These are phyloP conservation scores for Solanum aculeatissimum DNA, from an alignment of 305 asterid species.

Conservation along the genomic window DNA sequence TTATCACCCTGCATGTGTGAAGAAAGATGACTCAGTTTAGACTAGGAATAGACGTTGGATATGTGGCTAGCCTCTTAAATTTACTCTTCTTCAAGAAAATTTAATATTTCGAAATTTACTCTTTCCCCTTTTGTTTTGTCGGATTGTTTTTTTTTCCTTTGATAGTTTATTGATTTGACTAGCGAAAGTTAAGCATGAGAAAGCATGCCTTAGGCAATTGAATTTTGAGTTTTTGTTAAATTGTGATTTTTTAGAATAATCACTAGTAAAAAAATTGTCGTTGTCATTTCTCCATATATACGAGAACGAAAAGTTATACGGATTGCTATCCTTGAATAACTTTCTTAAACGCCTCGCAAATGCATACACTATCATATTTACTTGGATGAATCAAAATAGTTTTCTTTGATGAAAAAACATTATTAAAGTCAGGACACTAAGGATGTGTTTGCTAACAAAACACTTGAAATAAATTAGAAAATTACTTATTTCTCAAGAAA, in stretches of 20 bases:
- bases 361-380: not conserved
- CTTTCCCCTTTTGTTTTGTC: not conserved
- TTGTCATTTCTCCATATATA: not conserved
- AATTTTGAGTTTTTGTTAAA: not conserved
- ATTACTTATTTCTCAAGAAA: no score
- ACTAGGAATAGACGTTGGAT: constrained; percentile 26
- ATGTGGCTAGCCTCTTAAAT: constrained; percentile 45
- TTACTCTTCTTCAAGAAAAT: not conserved
- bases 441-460: no score
- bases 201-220: not conserved
- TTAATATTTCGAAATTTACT: not conserved
- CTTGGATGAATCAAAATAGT: not conserved
- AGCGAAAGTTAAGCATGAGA: not conserved
- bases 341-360: not conserved
- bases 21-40: constrained; percentile 30
- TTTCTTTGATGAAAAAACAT: not conserved
- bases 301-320: not conserved
- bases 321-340: not conserved
- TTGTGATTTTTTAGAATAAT: not conserved
- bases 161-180: not conserved
- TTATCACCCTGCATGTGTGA: constrained; percentile 57
- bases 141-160: not conserved
- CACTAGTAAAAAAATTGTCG: not conserved
- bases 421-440: not conserved
- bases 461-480: no score